A percentile compares a stretch with the other conserved stretches of the same genome.
These are phyloP conservation scores for Fusarium sp. DNA, from an alignment of 2,329 filamentous ascomycete species.

Conservation along the genomic window DNA sequence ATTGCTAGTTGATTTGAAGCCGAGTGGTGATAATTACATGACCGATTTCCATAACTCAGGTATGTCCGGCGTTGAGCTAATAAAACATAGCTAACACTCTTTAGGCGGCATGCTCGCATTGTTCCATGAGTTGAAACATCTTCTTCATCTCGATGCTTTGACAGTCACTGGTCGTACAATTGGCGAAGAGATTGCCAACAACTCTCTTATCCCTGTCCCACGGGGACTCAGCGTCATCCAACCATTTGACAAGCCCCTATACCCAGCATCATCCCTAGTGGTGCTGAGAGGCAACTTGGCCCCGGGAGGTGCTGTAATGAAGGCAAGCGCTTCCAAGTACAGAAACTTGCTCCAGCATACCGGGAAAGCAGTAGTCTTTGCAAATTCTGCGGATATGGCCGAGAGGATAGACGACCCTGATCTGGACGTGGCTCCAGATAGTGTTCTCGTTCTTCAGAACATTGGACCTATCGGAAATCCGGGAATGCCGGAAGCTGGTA, in stretches of 20 bases:
- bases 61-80: too few relatives aligned
- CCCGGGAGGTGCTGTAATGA: constrained; percentile 85
- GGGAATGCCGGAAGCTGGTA: constrained; percentile 89
- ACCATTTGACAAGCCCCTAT: constrained; percentile 74
- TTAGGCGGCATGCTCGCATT: constrained; percentile 87
- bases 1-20: constrained; percentile 87
- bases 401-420: constrained; percentile 67
- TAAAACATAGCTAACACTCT: too few relatives aligned
- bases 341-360: constrained; percentile 65
- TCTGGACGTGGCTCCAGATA: constrained; percentile 71
- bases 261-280: constrained; percentile 82
- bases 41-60: constrained; percentile 81
- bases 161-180: constrained; percentile 90
- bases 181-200: constrained; percentile 79
- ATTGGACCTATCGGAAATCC: constrained; percentile 92
- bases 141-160: constrained; percentile 81
- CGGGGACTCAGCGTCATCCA: constrained; percentile 68
- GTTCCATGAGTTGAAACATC: constrained; percentile 80
- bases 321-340: constrained; percentile 89
- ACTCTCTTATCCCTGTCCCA: constrained; percentile 69
- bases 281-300: constrained; percentile 88
- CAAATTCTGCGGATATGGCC: constrained; percentile 81
- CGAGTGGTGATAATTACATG: constrained; percentile 88
- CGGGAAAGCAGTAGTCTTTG: constrained; percentile 73
- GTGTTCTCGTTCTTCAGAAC: constrained; percentile 85